A percentile compares a stretch with the other conserved stretches of the same genome.
Evolutionary conservation across 768 basidiomycete species (phyloP).

Genomic region (Favolaschia claudopus): DNA sequence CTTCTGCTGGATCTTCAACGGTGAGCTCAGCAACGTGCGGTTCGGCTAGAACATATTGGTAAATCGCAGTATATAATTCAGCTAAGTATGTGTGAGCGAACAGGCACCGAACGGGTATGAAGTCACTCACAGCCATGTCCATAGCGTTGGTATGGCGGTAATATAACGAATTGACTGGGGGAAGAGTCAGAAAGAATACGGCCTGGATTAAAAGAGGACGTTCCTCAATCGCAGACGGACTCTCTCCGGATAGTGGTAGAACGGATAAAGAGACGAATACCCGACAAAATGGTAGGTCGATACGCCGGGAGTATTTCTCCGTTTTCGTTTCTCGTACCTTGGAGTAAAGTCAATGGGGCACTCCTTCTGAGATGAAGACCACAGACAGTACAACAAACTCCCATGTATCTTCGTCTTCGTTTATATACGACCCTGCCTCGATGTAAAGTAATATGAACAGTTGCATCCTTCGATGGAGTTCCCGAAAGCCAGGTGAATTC

Average conservation of each 20-base stretch:
- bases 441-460: conserved; percentile 94
- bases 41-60: conserved; percentile 72
- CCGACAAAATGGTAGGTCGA: conserved; percentile 91
- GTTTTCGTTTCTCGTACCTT: conserved; percentile 87
- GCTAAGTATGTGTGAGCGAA: conserved; percentile 52
- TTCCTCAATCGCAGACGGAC: conserved; percentile 88
- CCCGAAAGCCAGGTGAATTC: conserved; percentile 85
- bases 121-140: conserved; percentile 87
- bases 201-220: conserved; percentile 23
- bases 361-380: background rate
- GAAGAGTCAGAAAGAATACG: background rate
- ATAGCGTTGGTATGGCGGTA: conserved; percentile 87
- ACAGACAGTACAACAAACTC: conserved; percentile 89
- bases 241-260: conserved; percentile 94
- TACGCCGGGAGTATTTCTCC: conserved; percentile 54
- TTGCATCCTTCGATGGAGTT: conserved; percentile 93
- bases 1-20: conserved; percentile 97
- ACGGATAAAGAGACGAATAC: conserved; percentile 93
- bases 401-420: conserved; percentile 93
- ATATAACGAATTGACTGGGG: conserved; percentile 89
- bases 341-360: background rate
- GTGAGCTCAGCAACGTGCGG: conserved; percentile 88
- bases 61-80: conserved; percentile 86
- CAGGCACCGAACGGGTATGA: background rate
- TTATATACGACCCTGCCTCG: conserved; percentile 94